These are phyloP conservation scores for Pythium aristosporum DNA, from an alignment of 352 stramenopile species.

Conservation along the genomic window DNA sequence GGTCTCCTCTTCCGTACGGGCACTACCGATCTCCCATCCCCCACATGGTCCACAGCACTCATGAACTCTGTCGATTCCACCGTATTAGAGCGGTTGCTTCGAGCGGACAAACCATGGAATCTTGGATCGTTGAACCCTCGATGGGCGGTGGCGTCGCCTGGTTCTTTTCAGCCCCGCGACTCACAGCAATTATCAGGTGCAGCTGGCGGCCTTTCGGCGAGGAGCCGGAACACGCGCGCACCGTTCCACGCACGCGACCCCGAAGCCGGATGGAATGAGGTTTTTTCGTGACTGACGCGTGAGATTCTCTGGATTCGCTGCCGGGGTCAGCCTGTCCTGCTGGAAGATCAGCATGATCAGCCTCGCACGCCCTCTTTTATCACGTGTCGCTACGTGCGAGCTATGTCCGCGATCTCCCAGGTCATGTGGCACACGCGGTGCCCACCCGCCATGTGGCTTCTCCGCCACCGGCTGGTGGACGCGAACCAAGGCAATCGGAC, in stretches of 20 bases:
- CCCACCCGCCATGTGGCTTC: slow-evolving; percentile 12
- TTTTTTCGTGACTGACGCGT: not conserved
- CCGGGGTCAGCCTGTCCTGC: not conserved
- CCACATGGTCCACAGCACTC: too few species aligned
- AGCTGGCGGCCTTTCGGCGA: not conserved
- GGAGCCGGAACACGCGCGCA: slow-evolving; percentile 17
- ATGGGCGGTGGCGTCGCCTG: not conserved
- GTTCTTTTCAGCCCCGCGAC: not conserved
- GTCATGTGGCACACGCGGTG: slow-evolving; percentile 14
- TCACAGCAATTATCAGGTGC: slow-evolving; percentile 10
- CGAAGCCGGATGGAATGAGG: not conserved
- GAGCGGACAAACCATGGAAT: not conserved
- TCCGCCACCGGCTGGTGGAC: not conserved
- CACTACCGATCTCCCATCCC: too few species aligned
- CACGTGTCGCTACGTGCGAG: slow-evolving; percentile 4
- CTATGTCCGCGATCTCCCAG: slow-evolving; percentile 3
- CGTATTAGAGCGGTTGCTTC: too few species aligned
- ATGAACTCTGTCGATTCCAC: too few species aligned
- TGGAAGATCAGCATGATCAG: not conserved
- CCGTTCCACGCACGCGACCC: slow-evolving; percentile 13
- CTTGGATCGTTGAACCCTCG: too few species aligned
- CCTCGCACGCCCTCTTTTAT: not conserved
- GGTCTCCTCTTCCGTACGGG: too few species aligned
- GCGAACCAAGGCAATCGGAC: not conserved
- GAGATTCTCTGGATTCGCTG: not conserved